Conservation (phyloP, 805 yeast genomes). For the Ogataea angusta region DNA sequence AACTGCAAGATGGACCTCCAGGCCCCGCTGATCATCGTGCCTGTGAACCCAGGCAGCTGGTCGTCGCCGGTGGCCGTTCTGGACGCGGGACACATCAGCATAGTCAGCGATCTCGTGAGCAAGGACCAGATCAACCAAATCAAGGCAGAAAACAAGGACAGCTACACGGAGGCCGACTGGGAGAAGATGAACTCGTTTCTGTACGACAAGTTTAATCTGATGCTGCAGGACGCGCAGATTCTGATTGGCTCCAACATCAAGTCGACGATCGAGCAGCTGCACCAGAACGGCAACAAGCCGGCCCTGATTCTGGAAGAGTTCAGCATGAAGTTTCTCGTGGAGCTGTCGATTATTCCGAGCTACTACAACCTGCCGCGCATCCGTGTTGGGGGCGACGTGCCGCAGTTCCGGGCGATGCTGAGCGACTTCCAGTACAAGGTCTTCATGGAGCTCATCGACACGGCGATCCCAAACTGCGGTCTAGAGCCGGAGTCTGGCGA, state of each 20-base stretch:
- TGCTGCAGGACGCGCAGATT: conserved; percentile 81
- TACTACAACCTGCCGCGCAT: conserved; percentile 71
- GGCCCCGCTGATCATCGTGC: conserved; percentile 87
- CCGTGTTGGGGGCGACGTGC: conserved; percentile 73
- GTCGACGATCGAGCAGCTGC: conserved; percentile 72
- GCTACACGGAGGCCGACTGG: conserved; percentile 69
- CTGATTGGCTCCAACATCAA: conserved; percentile 80
- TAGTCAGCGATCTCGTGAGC: conserved; percentile 76
- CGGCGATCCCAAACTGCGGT: conserved; percentile 56
- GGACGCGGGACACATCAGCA: conserved; percentile 94
- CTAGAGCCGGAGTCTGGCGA: conserved; percentile 13
- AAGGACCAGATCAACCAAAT: conserved; percentile 64
- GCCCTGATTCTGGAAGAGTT: conserved; percentile 73
- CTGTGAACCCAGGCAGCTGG: conserved; percentile 75
- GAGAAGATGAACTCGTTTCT: conserved; percentile 67
- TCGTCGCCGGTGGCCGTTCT: conserved; percentile 85
- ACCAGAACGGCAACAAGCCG: conserved; percentile 42
- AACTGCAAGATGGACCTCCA: conserved; percentile 85
- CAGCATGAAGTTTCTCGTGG: conserved; percentile 69
- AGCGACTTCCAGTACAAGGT: conserved; percentile 90
- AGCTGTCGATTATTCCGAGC: conserved; percentile 80
- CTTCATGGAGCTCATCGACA: conserved; percentile 72
- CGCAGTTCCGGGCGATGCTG: conserved; percentile 64
- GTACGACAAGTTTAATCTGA: conserved; percentile 84
- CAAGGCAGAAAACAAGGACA: conserved; percentile 53